Evolutionary conservation across 208 protist genomes (phyloP).

Genomic region (Tritrichomonas musculus): DNA sequence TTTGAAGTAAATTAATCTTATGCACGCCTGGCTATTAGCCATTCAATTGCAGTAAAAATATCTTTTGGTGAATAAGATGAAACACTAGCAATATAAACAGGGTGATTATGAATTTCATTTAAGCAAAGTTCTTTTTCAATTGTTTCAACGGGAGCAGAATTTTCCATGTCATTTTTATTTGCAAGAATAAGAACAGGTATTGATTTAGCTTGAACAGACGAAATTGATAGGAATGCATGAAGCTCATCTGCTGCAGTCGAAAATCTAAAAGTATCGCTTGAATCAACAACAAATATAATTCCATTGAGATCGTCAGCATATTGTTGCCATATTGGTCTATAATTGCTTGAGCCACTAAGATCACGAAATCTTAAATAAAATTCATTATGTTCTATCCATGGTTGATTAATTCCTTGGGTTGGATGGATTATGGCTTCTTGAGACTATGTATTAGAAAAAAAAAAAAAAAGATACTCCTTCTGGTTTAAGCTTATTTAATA

Average conservation of each 20-base stretch:
- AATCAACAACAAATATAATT: slow-evolving; percentile 32
- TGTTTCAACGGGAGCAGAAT: neutral
- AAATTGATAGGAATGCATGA: neutral
- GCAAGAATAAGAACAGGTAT: neutral
- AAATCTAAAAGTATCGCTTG: neutral
- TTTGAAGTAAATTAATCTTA: neutral
- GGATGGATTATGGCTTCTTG: neutral
- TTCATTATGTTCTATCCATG: neutral
- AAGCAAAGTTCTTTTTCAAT: neutral
- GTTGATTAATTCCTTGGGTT: neutral
- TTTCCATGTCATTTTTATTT: slow-evolving; percentile 26
- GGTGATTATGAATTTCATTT: neutral
- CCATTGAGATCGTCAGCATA: neutral
- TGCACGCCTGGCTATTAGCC: neutral
- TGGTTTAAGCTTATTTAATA: neutral
- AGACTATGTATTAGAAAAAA: neutral
- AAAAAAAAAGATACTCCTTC: neutral
- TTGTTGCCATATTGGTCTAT: neutral
- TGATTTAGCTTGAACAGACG: neutral
- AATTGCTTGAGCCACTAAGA: neutral
- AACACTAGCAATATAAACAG: neutral
- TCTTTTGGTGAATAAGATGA: neutral
- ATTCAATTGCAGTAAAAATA: neutral
- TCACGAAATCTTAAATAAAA: neutral
- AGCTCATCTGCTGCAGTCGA: slow-evolving; percentile 1